phyloP scores from a whole-genome alignment of 192 early-diverging fungal species.

The Coemansia sp. region DNA sequence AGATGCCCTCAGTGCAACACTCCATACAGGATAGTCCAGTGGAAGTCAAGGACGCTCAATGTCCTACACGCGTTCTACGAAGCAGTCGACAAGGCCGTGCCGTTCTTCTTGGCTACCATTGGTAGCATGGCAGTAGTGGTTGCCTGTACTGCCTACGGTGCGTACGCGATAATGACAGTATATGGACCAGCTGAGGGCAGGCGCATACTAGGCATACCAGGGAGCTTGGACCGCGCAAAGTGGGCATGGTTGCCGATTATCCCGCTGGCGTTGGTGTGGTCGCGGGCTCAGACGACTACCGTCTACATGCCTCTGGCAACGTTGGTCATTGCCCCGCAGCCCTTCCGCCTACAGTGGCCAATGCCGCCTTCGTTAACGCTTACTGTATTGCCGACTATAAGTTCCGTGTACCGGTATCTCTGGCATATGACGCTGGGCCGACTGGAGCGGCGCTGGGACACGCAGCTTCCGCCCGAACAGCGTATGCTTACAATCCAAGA shows the following conservation, averaged over 20 bases:
- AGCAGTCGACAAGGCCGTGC: constrained; percentile 63
- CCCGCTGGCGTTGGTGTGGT: constrained; percentile 66
- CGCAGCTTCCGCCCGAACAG: constrained; percentile 37
- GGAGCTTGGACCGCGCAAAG: constrained; percentile 65
- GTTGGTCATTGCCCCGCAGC: constrained; percentile 61
- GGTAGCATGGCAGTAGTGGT: constrained; percentile 67
- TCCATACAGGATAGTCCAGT: constrained; percentile 65
- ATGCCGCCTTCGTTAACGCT: constrained; percentile 66
- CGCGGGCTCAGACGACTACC: constrained; percentile 62
- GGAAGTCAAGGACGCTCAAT: constrained; percentile 57
- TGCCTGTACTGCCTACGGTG: constrained; percentile 71
- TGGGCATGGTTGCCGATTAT: constrained; percentile 66
- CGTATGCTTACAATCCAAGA: constrained; percentile 26
- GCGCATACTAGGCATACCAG: constrained; percentile 59
- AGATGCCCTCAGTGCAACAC: constrained; percentile 73
- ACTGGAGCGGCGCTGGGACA: constrained; percentile 64
- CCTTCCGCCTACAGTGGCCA: constrained; percentile 63
- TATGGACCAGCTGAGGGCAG: constrained; percentile 69
- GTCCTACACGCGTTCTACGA: constrained; percentile 60
- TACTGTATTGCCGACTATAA: constrained; percentile 66
- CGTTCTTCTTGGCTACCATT: constrained; percentile 65
- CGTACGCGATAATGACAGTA: constrained; percentile 68
- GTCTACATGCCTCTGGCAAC: constrained; percentile 68
- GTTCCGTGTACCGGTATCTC: constrained; percentile 61
- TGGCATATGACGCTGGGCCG: constrained; percentile 63